Conservation (phyloP, 352 stramenopile species). For the Phytophthora cactorum region DNA sequence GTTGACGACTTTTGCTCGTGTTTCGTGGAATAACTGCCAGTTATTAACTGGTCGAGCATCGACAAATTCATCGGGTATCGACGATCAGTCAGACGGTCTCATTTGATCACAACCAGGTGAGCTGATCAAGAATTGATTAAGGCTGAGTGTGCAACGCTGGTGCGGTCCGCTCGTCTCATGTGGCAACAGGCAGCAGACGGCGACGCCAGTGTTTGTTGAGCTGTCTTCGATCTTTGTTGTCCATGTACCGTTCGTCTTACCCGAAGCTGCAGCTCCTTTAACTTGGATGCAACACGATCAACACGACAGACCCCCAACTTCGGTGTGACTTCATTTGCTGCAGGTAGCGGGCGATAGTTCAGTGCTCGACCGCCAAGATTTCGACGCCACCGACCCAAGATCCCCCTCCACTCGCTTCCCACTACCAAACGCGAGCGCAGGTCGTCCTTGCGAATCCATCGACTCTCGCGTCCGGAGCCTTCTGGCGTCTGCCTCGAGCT, state of each 20-base stretch:
- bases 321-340: neutral
- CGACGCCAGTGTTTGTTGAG: neutral
- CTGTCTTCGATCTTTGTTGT: slow-evolving; percentile 1
- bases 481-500: slow-evolving; percentile 1
- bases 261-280: slow-evolving; percentile 8
- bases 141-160: neutral
- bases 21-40: too few species aligned
- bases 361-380: slow-evolving; percentile 1
- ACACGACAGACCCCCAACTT: neutral
- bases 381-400: slow-evolving; percentile 12
- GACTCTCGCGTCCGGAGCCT: slow-evolving; percentile 3
- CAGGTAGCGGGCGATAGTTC: neutral
- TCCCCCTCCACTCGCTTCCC: slow-evolving; percentile 6
- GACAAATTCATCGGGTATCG: too few species aligned
- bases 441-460: slow-evolving; percentile 28
- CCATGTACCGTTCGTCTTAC: neutral
- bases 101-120: neutral
- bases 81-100: too few species aligned
- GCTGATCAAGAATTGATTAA: neutral
- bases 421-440: slow-evolving; percentile 24
- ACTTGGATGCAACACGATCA: slow-evolving; percentile 3
- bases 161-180: too few species aligned
- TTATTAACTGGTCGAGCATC: too few species aligned
- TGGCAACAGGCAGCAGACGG: too few species aligned
- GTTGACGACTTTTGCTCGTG: too few species aligned